Evolutionary conservation across 805 yeast genomes (phyloP), one percentile per base, ranked within the genome.

Genomic region (Yarrowia sp.): DNA sequence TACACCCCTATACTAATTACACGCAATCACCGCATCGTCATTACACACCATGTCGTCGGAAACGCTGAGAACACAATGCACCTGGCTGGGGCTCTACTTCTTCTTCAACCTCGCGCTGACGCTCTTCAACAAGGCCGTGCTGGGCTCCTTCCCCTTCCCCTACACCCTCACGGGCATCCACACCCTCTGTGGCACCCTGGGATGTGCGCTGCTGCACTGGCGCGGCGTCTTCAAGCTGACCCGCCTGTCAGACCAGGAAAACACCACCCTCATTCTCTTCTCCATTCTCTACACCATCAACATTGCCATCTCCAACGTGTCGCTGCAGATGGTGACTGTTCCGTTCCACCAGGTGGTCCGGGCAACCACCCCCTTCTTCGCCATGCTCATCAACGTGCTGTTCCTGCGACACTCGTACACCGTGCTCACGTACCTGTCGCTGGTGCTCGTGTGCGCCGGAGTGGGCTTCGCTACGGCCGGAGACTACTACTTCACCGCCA

Each of bases 341-440:
- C 75, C 75, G 9, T 73, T 73, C 67, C 75, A 73, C 52, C 75
- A 73, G 70, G 71, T 73, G 20, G 74, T 73, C 53, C 70, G 75
- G 36, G 75, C 75, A 15, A 73, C 73, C 69, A 73, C 75, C 14
- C 75, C 75, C 19, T 64, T 73, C 44, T 73, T 73, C 70, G 74
- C 75, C 67, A 71, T 73, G 56, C 46, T 73, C 60, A 67, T 73
- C 68, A 73, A 73, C 68, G 72, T 73, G 46, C 24, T 73, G 36
- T 70, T 66, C 15, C 70, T 72, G 69, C 68, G 73, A 63, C 72
- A 71, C 68, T 69, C 71, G 58, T 73, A 73, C 72, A 67, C 74
- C 42, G 50, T 55, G 64, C 68, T 70, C 69, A 73, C 75, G 61
- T 73, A 72, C 70, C 55, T 73, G 55, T 72, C 75, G 12, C 71